Evolutionary conservation across 176 grass and related monocot genomes (phyloP).

Genomic region (Oryza brachyantha): DNA sequence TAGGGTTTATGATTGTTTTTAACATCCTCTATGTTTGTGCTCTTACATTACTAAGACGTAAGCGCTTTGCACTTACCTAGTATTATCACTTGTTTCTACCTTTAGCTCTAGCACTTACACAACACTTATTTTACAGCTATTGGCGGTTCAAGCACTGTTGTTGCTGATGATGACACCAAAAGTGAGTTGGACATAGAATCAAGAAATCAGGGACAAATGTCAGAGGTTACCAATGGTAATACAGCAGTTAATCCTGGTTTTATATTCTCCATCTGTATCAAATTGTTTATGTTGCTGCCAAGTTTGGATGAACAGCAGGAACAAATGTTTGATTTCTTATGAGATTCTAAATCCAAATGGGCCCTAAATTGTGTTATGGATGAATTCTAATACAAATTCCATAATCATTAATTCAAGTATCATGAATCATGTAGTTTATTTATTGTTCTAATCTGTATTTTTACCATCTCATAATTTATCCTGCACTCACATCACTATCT

Average conservation of each 20-base stretch:
- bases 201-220: conserved; percentile 20
- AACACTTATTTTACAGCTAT: conserved; percentile 35
- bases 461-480: conserved; percentile 5
- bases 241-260: background rate
- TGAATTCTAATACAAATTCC: background rate
- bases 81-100: background rate
- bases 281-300: background rate
- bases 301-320: background rate
- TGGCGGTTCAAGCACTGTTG: conserved; percentile 31
- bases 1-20: conserved; percentile 57
- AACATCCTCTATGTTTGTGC: conserved; percentile 51
- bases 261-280: conserved; percentile 4
- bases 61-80: conserved; percentile 11
- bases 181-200: conserved; percentile 28
- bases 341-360: conserved; percentile 11
- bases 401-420: background rate
- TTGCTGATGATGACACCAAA: conserved; percentile 35
- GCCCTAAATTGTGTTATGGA: background rate
- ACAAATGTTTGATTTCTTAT: background rate
- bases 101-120: conserved; percentile 5
- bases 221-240: conserved; percentile 12
- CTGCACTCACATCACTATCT: background rate
- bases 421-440: background rate
- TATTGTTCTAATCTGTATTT: background rate
- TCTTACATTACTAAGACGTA: conserved; percentile 56